A percentile compares a stretch with the other conserved stretches of the same genome.
Conservation (phyloP, 768 basidiomycete species). For the Lepiota venenata region DNA sequence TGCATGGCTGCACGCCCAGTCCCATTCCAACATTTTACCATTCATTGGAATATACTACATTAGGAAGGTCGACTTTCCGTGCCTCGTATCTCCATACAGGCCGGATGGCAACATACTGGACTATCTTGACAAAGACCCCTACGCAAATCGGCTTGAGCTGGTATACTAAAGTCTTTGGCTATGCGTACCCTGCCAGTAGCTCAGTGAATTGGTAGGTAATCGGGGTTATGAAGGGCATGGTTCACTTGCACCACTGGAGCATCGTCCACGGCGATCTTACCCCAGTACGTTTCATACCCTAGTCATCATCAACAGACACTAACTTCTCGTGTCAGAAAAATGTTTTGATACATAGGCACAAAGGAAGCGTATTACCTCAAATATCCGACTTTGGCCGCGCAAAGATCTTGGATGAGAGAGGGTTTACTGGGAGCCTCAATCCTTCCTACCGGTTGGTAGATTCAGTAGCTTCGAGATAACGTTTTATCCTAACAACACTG, state of each 20-base stretch:
- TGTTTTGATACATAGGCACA: background rate
- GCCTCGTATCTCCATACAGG: slow-evolving; percentile 6
- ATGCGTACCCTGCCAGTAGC: background rate
- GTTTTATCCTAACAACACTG: too few species aligned
- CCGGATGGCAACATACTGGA: background rate
- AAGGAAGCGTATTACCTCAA: background rate
- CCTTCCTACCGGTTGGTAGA: background rate
- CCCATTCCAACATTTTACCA: slow-evolving; percentile 2
- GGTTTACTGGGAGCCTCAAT: slow-evolving; percentile 1
- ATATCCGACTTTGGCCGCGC: slow-evolving; percentile 8
- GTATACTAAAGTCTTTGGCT: background rate
- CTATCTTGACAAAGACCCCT: background rate
- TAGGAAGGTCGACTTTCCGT: background rate
- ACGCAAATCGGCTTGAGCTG: background rate
- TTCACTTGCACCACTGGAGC: slow-evolving; percentile 1
- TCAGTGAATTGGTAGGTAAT: background rate
- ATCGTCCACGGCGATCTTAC: slow-evolving; percentile 8
- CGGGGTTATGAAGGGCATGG: slow-evolving; percentile 1
- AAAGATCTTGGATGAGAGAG: background rate
- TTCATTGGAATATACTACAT: background rate
- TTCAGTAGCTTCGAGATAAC: background rate
- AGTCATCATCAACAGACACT: too few species aligned
- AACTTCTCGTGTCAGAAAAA: background rate
- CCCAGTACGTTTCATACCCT: background rate
- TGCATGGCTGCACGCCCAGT: background rate